Percentiles rank a stretch among this genome's conserved stretches.
Conservation (phyloP, 305 asterid species). For the Caryopteris hybrid region DNA sequence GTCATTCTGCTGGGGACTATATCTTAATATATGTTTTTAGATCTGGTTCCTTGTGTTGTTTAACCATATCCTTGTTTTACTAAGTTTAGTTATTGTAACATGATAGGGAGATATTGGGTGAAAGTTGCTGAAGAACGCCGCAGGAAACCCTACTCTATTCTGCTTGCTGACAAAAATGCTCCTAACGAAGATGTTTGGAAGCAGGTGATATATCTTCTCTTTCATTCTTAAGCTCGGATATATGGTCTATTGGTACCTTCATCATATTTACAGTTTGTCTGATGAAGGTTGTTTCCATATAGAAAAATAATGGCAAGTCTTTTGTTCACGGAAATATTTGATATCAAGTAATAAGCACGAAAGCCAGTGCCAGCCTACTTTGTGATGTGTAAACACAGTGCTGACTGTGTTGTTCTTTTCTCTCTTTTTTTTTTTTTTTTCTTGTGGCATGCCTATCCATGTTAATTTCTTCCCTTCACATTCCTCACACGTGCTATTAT, state of each 20-base stretch:
- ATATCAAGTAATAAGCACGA: not conserved
- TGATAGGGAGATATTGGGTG: conserved; percentile 78
- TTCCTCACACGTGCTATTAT: not conserved
- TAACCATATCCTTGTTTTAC: conserved; percentile 12
- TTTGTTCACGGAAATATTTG: conserved; percentile 8
- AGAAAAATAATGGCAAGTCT: not conserved
- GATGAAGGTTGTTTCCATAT: not conserved
- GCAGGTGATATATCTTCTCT: conserved; percentile 60
- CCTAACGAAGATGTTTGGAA: conserved; percentile 97
- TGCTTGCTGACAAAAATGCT: conserved; percentile 99
- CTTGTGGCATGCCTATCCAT: not conserved
- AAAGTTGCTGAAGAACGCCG: conserved; percentile 77
- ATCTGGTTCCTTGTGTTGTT: not conserved
- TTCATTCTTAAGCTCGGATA: conserved; percentile 14
- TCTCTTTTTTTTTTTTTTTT: not conserved
- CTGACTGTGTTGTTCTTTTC: not conserved
- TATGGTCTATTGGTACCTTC: not conserved
- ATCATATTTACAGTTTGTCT: not conserved
- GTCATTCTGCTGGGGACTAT: conserved; percentile 3
- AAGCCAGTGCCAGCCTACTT: conserved; percentile 3
- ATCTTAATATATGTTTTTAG: not conserved
- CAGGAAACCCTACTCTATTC: conserved; percentile 77
- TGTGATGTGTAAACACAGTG: conserved; percentile 11
- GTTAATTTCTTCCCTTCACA: not conserved
- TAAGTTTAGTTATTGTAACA: conserved; percentile 15